Percentiles rank a stretch among this genome's conserved stretches.
Evolutionary conservation across 2,329 filamentous ascomycete genomes (phyloP).

Genomic region (Neonectria coccinea): DNA sequence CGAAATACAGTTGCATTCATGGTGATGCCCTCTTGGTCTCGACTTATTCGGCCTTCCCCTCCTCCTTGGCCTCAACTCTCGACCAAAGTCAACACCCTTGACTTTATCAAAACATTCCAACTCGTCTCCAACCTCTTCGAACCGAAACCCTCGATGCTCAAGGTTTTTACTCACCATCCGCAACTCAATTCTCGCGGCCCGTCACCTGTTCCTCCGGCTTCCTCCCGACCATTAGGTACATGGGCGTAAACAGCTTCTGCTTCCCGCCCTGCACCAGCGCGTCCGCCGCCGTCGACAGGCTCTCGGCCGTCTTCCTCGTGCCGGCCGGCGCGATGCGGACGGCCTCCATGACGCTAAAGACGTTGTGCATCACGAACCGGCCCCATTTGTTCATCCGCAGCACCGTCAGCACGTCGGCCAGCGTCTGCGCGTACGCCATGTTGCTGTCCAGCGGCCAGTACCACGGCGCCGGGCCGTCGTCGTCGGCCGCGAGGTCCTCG

Average conservation of each 20-base stretch:
- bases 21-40: not conserved
- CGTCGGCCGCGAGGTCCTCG: constrained; percentile 67
- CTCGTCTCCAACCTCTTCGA: not conserved
- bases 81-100: not conserved
- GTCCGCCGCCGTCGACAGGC: constrained; percentile 80
- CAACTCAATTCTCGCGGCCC: not conserved
- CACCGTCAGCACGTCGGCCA: constrained; percentile 81
- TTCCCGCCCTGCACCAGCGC: constrained; percentile 84
- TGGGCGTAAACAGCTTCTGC: constrained; percentile 91
- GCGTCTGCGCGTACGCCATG: constrained; percentile 78
- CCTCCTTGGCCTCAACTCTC: not conserved
- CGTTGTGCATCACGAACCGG: constrained; percentile 75
- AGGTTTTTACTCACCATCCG: not conserved
- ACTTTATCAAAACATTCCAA: not conserved
- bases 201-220: constrained; percentile 66
- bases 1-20: not conserved
- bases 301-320: constrained; percentile 89
- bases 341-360: constrained; percentile 78
- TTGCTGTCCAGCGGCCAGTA: constrained; percentile 86
- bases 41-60: not conserved
- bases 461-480: constrained; percentile 74
- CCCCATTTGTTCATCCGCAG: constrained; percentile 87
- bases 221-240: constrained; percentile 92
- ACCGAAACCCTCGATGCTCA: not conserved
- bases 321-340: constrained; percentile 78